Percentiles rank a stretch among this genome's conserved stretches.
Conservation (phyloP, 495 filamentous ascomycete genomes). For the Hypoxylon lienhwacheense region DNA sequence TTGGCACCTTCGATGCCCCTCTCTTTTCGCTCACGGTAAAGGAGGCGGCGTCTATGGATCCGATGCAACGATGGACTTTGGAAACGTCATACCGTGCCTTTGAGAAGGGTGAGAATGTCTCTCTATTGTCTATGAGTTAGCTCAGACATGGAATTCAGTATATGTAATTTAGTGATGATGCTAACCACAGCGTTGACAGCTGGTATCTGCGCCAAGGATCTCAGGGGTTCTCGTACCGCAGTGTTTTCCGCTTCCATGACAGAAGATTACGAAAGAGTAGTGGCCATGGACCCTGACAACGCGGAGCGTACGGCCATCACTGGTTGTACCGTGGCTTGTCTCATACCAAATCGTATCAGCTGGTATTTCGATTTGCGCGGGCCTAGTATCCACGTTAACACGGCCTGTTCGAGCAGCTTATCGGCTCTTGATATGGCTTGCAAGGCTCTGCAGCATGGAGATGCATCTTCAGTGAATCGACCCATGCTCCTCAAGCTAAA, state of each 20-base stretch:
- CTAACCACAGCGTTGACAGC: background rate
- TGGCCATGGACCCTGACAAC: background rate
- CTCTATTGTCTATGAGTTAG: background rate
- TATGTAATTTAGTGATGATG: background rate
- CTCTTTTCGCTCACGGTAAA: background rate
- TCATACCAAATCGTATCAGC: conserved; percentile 51
- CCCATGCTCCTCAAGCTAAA: background rate
- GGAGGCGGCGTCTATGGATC: conserved; percentile 1
- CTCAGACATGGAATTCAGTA: background rate
- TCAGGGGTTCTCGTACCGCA: background rate
- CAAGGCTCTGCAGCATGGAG: background rate
- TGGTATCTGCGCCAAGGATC: background rate
- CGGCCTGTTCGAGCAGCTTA: conserved; percentile 36
- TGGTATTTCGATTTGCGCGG: conserved; percentile 51
- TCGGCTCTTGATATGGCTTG: conserved; percentile 31
- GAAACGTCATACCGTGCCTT: conserved; percentile 1
- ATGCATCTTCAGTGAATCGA: background rate
- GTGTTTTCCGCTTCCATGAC: background rate
- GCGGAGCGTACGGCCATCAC: conserved; percentile 27
- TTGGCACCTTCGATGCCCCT: conserved; percentile 48
- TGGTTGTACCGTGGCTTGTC: conserved; percentile 46
- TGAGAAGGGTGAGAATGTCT: background rate
- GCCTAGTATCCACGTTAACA: conserved; percentile 34
- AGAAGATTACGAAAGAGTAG: background rate
- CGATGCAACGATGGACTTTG: background rate